Percentiles rank a stretch among this genome's conserved stretches.
Evolutionary conservation across 805 yeast species (phyloP).

Genomic region (Lipomyces chichibuensis): DNA sequence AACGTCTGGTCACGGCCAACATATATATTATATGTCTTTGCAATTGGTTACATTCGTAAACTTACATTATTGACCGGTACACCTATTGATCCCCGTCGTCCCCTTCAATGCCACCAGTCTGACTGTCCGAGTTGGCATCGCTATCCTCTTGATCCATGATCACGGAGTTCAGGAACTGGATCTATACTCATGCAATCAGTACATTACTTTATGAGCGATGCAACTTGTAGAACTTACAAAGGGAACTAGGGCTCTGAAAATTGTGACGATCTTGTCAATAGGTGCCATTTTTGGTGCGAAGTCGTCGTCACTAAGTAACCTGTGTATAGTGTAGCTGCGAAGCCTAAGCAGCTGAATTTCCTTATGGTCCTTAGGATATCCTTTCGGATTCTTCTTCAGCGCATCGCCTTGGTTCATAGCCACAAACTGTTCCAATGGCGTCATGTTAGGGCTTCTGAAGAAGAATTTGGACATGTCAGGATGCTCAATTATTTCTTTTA

Average conservation of each 20-base stretch:
- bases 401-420: conserved; percentile 36
- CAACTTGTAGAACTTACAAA: conserved; percentile 18
- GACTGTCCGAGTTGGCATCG: conserved; percentile 9
- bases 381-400: conserved; percentile 35
- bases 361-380: conserved; percentile 32
- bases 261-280: conserved; percentile 17
- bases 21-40: not conserved
- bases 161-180: conserved; percentile 20
- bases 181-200: conserved; percentile 9
- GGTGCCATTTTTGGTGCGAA: conserved; percentile 24
- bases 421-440: conserved; percentile 30
- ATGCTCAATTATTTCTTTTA: conserved; percentile 21
- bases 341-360: conserved; percentile 33
- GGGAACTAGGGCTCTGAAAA: conserved; percentile 27
- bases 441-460: conserved; percentile 10
- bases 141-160: conserved; percentile 21
- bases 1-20: not conserved
- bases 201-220: not conserved
- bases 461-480: conserved; percentile 18
- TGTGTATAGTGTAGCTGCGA: conserved; percentile 29
- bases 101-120: not conserved
- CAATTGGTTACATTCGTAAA: no score
- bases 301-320: conserved; percentile 13
- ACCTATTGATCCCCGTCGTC: not conserved
- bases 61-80: not conserved